A percentile compares a stretch with the other conserved stretches of the same genome.
Evolutionary conservation across 2,329 filamentous ascomycete genomes (phyloP).

Genomic region (Endoconidiophora laricicola): DNA sequence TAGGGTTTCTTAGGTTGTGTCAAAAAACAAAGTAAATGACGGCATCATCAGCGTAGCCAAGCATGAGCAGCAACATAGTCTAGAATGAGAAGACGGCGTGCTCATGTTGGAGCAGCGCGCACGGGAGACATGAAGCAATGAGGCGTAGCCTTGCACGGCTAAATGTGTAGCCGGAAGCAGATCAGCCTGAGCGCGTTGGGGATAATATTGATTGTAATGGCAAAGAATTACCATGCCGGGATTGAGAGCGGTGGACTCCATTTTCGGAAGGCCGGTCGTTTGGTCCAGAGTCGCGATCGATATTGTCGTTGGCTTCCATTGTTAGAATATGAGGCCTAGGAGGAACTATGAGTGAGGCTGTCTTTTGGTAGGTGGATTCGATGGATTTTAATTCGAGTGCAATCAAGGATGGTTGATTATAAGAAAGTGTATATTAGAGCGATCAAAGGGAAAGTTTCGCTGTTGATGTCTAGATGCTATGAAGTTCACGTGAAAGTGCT

Average conservation of each 20-base stretch:
- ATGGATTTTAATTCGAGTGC: not conserved
- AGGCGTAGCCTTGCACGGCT: too few relatives aligned
- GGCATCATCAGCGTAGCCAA: too few relatives aligned
- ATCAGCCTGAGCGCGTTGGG: not conserved
- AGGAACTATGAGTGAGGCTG: not conserved
- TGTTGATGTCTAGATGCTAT: not conserved
- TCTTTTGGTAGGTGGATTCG: not conserved
- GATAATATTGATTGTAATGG: not conserved
- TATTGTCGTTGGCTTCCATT: conserved; percentile 3
- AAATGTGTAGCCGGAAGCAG: not conserved
- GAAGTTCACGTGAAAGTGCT: too few relatives aligned
- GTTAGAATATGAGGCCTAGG: too few relatives aligned
- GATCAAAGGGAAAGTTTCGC: conserved; percentile 15
- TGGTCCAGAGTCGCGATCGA: not conserved
- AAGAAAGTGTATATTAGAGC: not conserved
- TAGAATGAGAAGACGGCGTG: not conserved
- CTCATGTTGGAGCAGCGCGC: too few relatives aligned
- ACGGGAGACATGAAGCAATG: too few relatives aligned
- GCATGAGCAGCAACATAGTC: too few relatives aligned
- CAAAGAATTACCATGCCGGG: conserved; percentile 32
- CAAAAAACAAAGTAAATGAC: too few relatives aligned
- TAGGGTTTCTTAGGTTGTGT: not conserved
- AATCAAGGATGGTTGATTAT: too few relatives aligned
- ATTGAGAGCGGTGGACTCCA: conserved; percentile 21
- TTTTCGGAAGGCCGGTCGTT: conserved; percentile 5